Evolutionary conservation across 306 rosid species (phyloP).

Genomic region (Argentina anserina): DNA sequence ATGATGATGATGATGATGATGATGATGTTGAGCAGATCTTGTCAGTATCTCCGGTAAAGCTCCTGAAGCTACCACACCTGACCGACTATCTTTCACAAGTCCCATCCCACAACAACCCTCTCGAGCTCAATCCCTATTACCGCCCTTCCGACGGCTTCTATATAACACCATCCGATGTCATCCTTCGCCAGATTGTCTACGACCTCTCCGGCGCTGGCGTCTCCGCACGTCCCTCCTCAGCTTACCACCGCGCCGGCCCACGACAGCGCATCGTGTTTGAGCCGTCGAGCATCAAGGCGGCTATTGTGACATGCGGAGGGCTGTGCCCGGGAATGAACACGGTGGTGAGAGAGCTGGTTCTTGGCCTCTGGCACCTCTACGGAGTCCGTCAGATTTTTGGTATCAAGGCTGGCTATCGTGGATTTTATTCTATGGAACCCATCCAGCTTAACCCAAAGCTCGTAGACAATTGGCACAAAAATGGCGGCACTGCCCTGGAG

Average conservation of each 20-base stretch:
- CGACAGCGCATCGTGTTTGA: constrained; percentile 31
- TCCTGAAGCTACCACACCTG: constrained; percentile 29
- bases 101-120: constrained; percentile 29
- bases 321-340: constrained; percentile 82
- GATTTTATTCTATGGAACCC: constrained; percentile 53
- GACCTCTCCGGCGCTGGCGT: constrained; percentile 26
- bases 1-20: neutral
- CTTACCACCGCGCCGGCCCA: constrained; percentile 47
- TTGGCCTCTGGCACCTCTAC: constrained; percentile 65
- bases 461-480: constrained; percentile 56
- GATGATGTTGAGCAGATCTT: neutral
- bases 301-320: constrained; percentile 70
- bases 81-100: constrained; percentile 23
- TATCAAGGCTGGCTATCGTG: constrained; percentile 64
- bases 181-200: constrained; percentile 40
- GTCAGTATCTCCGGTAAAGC: constrained; percentile 19
- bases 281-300: constrained; percentile 33
- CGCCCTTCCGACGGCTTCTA: constrained; percentile 39
- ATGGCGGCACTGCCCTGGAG: constrained; percentile 65
- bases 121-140: constrained; percentile 37
- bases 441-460: constrained; percentile 35
- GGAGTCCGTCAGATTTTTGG: constrained; percentile 71
- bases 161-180: constrained; percentile 34
- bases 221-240: constrained; percentile 13
- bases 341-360: constrained; percentile 72